Evolutionary conservation across 2,329 filamentous ascomycete species (phyloP), one percentile per base, ranked within the genome.

Genomic region (Rutstroemia sp.): DNA sequence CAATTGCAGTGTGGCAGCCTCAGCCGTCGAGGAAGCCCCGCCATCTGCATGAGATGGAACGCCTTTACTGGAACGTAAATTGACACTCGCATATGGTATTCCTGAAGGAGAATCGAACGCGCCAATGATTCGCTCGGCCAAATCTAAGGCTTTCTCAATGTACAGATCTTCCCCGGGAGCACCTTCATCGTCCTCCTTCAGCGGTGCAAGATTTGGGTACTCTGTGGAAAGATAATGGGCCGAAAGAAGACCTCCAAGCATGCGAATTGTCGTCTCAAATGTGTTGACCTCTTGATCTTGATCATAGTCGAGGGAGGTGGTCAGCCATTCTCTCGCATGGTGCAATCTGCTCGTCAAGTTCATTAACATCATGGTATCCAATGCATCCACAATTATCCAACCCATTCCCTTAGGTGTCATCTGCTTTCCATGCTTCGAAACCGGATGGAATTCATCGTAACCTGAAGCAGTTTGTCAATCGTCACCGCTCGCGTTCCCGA

Each of bases 301-400:
- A 59, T 96, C 86, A 74, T 95, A 97, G 10, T 85, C 86, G 61
- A 97, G 73, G 7, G 85, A 85, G 4, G 83, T 86, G 1, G 88
- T 79, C 49, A 99, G 83, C 94, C 94, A 99, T 68, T 95, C 82
- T 56, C 92, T 81, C 27, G 94, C 92, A 67, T 95, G 85, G 39
- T 85, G 80, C 41, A 99, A 79, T 60, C 92, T 85, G 34, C 84
- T 87, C 14, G 92, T 97, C 62, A 96, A 78, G 71, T 97, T 97
- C 94, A 99, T 99, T 59, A 99, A 78, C 75, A 99, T 99, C 79
- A 97, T 82, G 0, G 94, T 99, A 72, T 99, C 94, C 61, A 99
- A 77, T 12, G 92, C 85, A 74, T 99, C 94, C 57, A 99, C 87
- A 60, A 99, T 96, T 67, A 97, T 97, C 94, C 95, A 99, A 30